These are phyloP conservation scores for Rhodotorula sp. DNA, from an alignment of 1,284 basidiomycete genomes.

Conservation along the genomic window DNA sequence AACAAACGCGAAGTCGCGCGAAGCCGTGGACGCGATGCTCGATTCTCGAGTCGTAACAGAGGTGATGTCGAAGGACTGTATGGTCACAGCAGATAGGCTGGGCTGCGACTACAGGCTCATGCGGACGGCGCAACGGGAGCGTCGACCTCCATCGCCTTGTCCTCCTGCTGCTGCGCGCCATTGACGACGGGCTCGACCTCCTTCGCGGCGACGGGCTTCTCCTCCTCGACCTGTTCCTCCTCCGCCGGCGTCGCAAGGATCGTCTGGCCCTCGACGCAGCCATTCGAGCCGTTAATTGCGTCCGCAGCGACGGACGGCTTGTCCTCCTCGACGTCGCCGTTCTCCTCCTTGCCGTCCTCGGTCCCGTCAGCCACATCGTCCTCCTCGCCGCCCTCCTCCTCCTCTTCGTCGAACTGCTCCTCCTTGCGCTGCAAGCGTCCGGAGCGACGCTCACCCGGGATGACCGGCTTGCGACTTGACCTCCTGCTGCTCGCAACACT, in stretches of 20 bases:
- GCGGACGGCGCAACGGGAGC: background rate
- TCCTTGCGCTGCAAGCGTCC: slow-evolving; percentile 10
- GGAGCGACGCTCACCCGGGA: slow-evolving; percentile 21
- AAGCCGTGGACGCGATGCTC: no score
- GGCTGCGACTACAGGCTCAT: no score
- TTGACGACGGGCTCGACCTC: background rate
- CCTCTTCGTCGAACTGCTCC: background rate
- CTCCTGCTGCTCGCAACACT: background rate
- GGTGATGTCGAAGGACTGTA: no score
- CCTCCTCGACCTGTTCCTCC: background rate
- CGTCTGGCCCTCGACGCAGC: background rate
- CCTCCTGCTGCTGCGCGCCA: background rate
- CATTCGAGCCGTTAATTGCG: background rate
- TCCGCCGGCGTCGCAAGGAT: slow-evolving; percentile 1
- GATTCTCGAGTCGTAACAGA: no score
- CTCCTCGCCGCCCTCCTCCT: background rate
- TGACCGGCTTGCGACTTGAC: background rate
- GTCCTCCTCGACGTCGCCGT: background rate
- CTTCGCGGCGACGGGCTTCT: background rate
- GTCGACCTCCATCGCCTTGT: slow-evolving; percentile 5
- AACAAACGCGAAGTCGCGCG: background rate
- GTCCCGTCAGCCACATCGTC: background rate
- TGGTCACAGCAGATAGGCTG: no score
- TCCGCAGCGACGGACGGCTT: background rate
- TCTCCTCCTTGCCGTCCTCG: background rate